Conservation (phyloP, 768 basidiomycete genomes). For the Boletus rufocinnamomeus region DNA sequence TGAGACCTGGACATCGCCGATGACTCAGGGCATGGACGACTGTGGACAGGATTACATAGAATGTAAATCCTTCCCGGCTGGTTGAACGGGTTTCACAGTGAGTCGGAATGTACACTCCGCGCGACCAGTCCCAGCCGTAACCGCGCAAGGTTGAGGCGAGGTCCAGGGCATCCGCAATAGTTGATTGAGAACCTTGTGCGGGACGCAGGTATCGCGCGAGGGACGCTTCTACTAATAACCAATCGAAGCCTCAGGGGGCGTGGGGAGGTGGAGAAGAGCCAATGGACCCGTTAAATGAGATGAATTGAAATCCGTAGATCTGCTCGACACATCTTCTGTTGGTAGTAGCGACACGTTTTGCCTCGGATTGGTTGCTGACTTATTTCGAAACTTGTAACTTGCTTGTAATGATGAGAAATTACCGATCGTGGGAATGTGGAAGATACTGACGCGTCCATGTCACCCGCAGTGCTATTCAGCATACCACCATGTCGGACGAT, state of each 20-base stretch:
- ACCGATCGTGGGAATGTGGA: conserved; percentile 14
- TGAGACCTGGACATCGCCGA: conserved; percentile 46
- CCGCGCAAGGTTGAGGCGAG: conserved; percentile 54
- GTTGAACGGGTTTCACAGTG: conserved; percentile 42
- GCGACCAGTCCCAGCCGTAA: conserved; percentile 59
- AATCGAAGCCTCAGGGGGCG: conserved; percentile 23
- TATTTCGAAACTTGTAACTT: no score
- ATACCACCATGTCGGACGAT: conserved; percentile 73
- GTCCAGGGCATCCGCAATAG: conserved; percentile 46
- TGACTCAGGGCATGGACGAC: conserved; percentile 37
- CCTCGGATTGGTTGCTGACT: no score
- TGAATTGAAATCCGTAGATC: no score
- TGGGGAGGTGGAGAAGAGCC: no score
- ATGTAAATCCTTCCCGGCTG: conserved; percentile 28
- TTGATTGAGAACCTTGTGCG: not conserved
- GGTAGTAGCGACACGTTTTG: no score
- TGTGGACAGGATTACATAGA: conserved; percentile 33
- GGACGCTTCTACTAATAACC: conserved; percentile 12
- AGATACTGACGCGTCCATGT: conserved; percentile 22
- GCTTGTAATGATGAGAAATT: no score
- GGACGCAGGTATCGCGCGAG: conserved; percentile 7
- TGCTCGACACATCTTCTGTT: no score
- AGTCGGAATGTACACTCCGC: conserved; percentile 25
- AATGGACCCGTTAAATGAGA: no score
- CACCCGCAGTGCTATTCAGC: not conserved